Conservation (phyloP, 116 monocot species). For the Iris pallida region DNA sequence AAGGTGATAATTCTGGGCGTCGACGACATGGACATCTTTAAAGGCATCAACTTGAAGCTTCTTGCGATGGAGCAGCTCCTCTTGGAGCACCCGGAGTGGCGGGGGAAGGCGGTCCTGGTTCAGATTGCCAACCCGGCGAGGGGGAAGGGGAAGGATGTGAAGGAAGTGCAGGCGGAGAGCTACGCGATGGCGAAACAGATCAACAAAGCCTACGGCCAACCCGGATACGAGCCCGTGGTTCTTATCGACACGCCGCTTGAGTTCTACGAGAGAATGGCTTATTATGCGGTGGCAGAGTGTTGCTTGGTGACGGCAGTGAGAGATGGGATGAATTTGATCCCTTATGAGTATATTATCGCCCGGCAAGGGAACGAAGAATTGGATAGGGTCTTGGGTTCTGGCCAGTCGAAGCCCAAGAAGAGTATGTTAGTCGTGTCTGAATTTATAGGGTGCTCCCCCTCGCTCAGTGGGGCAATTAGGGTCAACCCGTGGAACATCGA, state of each 20-base stretch:
- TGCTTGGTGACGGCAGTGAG: constrained; percentile 44
- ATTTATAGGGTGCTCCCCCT: constrained; percentile 55
- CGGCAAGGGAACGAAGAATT: constrained; percentile 27
- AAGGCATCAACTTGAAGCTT: constrained; percentile 89
- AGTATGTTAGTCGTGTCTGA: constrained; percentile 46
- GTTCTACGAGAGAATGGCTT: constrained; percentile 46
- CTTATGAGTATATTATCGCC: constrained; percentile 44
- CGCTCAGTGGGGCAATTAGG: constrained; percentile 40
- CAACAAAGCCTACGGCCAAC: constrained; percentile 53
- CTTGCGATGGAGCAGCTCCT: constrained; percentile 89
- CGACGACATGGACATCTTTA: constrained; percentile 93
- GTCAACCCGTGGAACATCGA: constrained; percentile 54
- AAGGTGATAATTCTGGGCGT: constrained; percentile 62
- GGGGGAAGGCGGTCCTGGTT: constrained; percentile 70
- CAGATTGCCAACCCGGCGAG: constrained; percentile 86
- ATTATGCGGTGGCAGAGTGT: constrained; percentile 44
- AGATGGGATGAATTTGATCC: constrained; percentile 48
- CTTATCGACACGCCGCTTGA: constrained; percentile 60
- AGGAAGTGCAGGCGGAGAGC: constrained; percentile 62
- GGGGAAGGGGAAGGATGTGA: constrained; percentile 68
- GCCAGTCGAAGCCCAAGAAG: constrained; percentile 12
- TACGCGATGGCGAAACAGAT: constrained; percentile 48
- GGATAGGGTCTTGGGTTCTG: constrained; percentile 14
- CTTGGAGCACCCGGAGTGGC: constrained; percentile 51
- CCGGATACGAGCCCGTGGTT: constrained; percentile 59